Base-by-base conservation (phyloP, 371 early-diverging fungal species). In the Mucor lusitanicus region DNA sequence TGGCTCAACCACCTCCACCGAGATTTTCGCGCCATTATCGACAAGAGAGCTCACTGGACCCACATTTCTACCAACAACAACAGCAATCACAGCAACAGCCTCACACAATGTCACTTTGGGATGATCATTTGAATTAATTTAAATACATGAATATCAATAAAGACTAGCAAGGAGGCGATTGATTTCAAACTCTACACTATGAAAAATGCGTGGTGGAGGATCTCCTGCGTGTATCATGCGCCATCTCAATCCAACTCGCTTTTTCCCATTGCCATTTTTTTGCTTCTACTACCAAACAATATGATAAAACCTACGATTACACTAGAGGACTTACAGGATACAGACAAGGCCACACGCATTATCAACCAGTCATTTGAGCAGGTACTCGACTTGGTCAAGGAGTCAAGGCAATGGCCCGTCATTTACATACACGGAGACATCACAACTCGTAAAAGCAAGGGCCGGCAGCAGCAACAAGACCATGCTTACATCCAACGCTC, bases 91-190 rank as follows among this genome's bases (percentile, higher is more conserved):
- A 37, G 12, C 37, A 25, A 3, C 56, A 5, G 0, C n/a, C 30
- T 28, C 32, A 56, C 9, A 33, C 28, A 7, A 56, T 56, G 56
- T 56, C 56, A 33, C 54, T 56, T 56, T 56, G 56, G 56, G 56
- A 56, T 30, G 56, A 56, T 33, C 30, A 56, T 56, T 33, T 56
- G 27, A 53, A 33, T 56, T 32, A 33, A 55, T 25, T 50, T 23
- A 19, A 19, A 11, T 50, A 50, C 19, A 23, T 50, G 19, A 19
- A 56, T 56, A 33, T 56, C 56, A 32, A 56, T 32, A 56, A 32
- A 56, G 17, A 56, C 21, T n/a, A 19, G n/a, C n/a, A 32, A 33
- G 30, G 33, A 56, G 56, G 32, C 19, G 30, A 54, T 30, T 19
- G n/a, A 54, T 30, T 32, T 32, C 30, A 17, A 33, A 32, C 17